Base-by-base conservation (phyloP, 2,329 filamentous ascomycete genomes). In the Trichophyton schoenleinii region DNA sequence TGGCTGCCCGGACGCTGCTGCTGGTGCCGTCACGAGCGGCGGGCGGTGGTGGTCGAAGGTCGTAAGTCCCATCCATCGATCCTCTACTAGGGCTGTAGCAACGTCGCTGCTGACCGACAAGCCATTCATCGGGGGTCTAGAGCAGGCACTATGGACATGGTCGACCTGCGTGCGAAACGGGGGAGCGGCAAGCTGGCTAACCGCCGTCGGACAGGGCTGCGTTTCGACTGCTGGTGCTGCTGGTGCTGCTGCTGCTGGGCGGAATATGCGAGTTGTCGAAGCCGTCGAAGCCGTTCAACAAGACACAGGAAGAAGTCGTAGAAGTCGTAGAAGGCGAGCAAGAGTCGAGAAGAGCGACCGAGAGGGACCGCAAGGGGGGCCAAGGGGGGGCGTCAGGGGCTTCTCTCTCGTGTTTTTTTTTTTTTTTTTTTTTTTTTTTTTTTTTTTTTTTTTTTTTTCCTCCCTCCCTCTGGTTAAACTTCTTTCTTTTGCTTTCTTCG, bases 1-100 rank as follows among this genome's bases (percentile, higher is more conserved):
- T 90, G 13, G 83, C 83, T n/a, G 73, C 74, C 64, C 75, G 8
- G 34, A 36, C 5, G 34, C 34, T 36, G 34, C 34, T 36, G 34
- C 34, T 36, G 34, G 34, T 73, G 34, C 61, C 57, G 49, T 62
- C 60, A 8, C 57, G 60, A 34, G 57, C 34, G 15, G 52, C 53
- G 48, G 48, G 48, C 13, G 49, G 49, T n/a, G 31, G 28, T 34
- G 49, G 49, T 55, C 25, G 41, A 44, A 44, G 49, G n/a, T 55
- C 49, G 15, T 18, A 28, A 34, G 25, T 55, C 28, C 49, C 49
- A 36, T 55, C 49, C 49, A 55, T 55, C 28, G 49, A 36, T 55
- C 28, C 49, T 55, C 41, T 20, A 55, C 41, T 20, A 55, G 49
- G 49, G 49, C 31, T 55, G 8, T 55, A 34, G 49, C 49, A 34